A percentile compares a stretch with the other conserved stretches of the same genome.
Evolutionary conservation across 1,139 yeast genomes (phyloP).

Genomic region (Suhomyces bokatorum): DNA sequence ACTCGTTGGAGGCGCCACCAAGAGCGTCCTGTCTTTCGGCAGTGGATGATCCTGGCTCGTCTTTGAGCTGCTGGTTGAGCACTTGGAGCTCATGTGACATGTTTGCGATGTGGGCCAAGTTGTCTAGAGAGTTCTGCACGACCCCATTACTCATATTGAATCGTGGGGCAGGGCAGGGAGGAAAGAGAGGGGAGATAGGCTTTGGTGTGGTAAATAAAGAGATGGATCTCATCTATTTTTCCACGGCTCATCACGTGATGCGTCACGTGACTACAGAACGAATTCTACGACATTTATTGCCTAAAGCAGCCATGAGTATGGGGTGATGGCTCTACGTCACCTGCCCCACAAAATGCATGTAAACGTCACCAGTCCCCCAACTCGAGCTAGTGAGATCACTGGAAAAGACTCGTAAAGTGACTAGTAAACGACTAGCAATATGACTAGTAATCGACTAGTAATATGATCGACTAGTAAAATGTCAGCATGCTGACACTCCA

Average conservation of each 20-base stretch:
- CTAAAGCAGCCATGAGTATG: no score
- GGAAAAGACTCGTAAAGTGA: no score
- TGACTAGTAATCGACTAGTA: background rate
- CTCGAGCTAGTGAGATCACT: no score
- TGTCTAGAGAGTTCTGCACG: constrained; percentile 33
- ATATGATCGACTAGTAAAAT: background rate
- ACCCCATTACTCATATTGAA: constrained; percentile 15
- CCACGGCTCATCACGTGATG: background rate
- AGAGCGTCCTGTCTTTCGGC: constrained; percentile 7
- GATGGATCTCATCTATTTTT: background rate
- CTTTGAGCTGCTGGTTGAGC: constrained; percentile 30
- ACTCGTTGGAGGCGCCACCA: constrained; percentile 6
- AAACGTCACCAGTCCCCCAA: no score
- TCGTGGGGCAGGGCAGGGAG: background rate
- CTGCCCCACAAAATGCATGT: no score
- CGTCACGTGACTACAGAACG: background rate
- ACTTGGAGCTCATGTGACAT: constrained; percentile 45
- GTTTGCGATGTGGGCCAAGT: constrained; percentile 47
- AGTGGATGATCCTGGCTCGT: constrained; percentile 10
- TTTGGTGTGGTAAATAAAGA: background rate
- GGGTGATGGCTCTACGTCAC: no score
- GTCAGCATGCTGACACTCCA: constrained; percentile 38
- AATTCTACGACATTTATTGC: no score
- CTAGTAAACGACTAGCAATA: background rate
- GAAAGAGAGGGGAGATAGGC: background rate